phyloP scores from a whole-genome alignment of 2,329 filamentous ascomycete genomes.

The Blumeriella jaapii region DNA sequence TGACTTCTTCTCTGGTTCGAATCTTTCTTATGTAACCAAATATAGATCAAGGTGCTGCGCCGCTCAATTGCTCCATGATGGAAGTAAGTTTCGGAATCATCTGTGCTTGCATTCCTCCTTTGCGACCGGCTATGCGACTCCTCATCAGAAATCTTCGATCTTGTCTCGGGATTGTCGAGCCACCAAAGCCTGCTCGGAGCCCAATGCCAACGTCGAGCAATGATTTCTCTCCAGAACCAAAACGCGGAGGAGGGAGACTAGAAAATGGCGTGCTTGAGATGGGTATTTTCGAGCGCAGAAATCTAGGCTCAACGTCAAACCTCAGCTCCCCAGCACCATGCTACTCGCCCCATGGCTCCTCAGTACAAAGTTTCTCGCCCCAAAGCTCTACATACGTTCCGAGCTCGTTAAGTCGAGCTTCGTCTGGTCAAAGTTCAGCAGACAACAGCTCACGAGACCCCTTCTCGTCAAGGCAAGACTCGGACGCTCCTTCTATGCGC shows the following conservation, averaged over 20 bases:
- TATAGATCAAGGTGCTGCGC: slow-evolving; percentile 4
- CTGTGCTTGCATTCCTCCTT: slow-evolving; percentile 8
- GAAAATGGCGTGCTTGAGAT: neutral
- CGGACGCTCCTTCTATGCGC: too few species aligned
- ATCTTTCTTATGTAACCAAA: too few species aligned
- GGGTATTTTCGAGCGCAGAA: neutral
- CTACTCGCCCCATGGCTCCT: too few species aligned
- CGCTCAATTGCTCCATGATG: slow-evolving; percentile 7
- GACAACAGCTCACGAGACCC: too few species aligned
- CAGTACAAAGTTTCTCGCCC: too few species aligned
- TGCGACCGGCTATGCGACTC: slow-evolving; percentile 2
- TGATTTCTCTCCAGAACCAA: too few species aligned
- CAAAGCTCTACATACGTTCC: too few species aligned
- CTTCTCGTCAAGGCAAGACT: too few species aligned
- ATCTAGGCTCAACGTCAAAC: too few species aligned
- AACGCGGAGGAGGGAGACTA: slow-evolving; percentile 1
- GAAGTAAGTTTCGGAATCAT: slow-evolving; percentile 9
- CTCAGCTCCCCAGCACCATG: too few species aligned
- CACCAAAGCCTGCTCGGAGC: neutral
- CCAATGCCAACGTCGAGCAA: neutral
- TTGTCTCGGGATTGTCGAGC: neutral
- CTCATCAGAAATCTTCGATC: neutral
- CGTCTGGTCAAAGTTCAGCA: too few species aligned
- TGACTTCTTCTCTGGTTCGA: neutral
- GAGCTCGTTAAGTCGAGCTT: too few species aligned